These are phyloP conservation scores for Kentomonas sorsogonicus DNA, from an alignment of 208 protist species.

Conservation along the genomic window DNA sequence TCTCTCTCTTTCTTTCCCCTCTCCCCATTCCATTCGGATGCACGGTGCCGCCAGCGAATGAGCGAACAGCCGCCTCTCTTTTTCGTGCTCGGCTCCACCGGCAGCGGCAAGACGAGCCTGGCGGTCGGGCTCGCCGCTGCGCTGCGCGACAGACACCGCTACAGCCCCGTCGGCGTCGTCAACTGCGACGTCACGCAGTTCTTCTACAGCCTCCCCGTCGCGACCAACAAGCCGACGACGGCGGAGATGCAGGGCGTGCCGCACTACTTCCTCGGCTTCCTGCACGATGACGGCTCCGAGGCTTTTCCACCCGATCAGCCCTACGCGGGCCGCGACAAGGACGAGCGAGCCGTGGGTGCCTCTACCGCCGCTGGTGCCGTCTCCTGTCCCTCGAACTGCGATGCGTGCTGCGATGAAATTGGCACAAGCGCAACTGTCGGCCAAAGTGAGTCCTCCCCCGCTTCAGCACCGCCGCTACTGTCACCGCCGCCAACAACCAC, in stretches of 20 bases:
- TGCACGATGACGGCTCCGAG: too few species aligned
- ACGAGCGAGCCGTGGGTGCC: too few species aligned
- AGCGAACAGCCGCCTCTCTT: slow-evolving; percentile 64
- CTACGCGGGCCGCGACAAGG: too few species aligned
- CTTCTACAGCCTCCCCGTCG: slow-evolving; percentile 76
- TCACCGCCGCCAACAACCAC: slow-evolving; percentile 2
- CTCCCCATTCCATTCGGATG: background rate
- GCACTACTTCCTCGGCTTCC: slow-evolving; percentile 77
- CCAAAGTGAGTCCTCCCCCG: too few species aligned
- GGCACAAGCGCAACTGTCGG: too few species aligned
- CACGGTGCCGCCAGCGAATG: slow-evolving; percentile 14
- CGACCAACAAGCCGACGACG: slow-evolving; percentile 78
- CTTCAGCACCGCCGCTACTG: too few species aligned
- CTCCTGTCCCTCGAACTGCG: too few species aligned
- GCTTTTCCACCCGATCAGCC: too few species aligned
- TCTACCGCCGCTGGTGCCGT: too few species aligned
- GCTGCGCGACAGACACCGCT: slow-evolving; percentile 23
- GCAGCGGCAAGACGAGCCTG: slow-evolving; percentile 74
- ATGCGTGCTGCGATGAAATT: too few species aligned
- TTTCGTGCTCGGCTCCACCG: slow-evolving; percentile 84
- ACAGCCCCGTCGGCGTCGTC: slow-evolving; percentile 67
- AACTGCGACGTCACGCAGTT: slow-evolving; percentile 90
- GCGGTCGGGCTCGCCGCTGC: slow-evolving; percentile 63
- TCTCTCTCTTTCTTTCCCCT: too few species aligned
- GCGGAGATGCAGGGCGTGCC: slow-evolving; percentile 48